Base-by-base conservation (phyloP, 306 rosid genomes). In the Canavalia ensiformis region DNA sequence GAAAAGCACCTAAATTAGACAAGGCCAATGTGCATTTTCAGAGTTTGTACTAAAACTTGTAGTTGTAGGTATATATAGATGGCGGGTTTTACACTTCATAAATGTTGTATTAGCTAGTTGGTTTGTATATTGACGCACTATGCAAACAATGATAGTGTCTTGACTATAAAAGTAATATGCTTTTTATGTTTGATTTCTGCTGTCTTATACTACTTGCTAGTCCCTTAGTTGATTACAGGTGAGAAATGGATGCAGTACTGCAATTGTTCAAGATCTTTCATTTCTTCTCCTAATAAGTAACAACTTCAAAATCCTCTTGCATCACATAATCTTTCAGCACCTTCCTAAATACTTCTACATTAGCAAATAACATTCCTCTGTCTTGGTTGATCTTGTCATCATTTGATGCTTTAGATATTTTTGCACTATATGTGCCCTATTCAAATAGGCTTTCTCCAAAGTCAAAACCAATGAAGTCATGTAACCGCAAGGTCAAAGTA, bases 151-250 rank as follows among this genome's bases (percentile, higher is more conserved):
- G 30, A 47, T 68, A 54, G 35, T 55, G 67, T 78, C 57, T 41
- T 67, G 35, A 67, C 25, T 7, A 35, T 25, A 11, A 4, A 30
- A 74, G 69, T 46, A 64, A 42, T 30, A 42, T 42, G 51, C 34
- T 42, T 73, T 50, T 64, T 68, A 68, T 56, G 30, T 58, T 79
- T 37, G 63, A 46, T 80, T 37, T 70, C 44, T 37, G 30, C 37
- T 34, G 2, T 57, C 46, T 12, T 10, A 45, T 13, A 70, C 77
- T 58, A 11, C 71, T 46, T n/a, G 49, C 3, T 29, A 57, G 11
- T 25, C 25, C 0, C 25, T 18, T 18, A 18, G 25, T 18, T 18
- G 25, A 18, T 18, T 57, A 57, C 34, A 31, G 41, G 6, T 8
- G n/a, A 59, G 5, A 56, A 57, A 18, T 18, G 25, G 25, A 18